These are phyloP conservation scores for Quercus berberidifolia DNA, from an alignment of 306 rosid genomes.

Conservation along the genomic window DNA sequence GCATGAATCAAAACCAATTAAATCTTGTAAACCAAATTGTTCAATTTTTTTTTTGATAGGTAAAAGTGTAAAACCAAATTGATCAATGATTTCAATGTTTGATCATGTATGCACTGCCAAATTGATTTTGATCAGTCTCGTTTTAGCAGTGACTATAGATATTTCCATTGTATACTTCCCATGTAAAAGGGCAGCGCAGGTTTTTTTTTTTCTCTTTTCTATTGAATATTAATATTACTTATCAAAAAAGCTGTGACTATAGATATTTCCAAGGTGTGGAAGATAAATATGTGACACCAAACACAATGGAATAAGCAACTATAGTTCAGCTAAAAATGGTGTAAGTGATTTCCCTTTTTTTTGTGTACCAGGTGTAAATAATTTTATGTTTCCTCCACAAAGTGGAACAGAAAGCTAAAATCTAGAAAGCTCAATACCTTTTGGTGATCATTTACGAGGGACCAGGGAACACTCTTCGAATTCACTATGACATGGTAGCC, in stretches of 20 bases:
- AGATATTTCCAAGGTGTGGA: neutral
- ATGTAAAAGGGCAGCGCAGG: too few relatives aligned
- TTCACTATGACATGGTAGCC: constrained; percentile 74
- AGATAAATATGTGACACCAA: neutral
- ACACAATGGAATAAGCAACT: neutral
- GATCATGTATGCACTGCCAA: neutral
- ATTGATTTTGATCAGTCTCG: neutral
- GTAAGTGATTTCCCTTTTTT: neutral
- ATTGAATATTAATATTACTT: too few relatives aligned
- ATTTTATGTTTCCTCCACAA: neutral
- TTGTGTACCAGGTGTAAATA: neutral
- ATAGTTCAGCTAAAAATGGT: neutral
- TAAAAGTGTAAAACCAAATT: neutral
- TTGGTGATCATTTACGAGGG: constrained; percentile 76
- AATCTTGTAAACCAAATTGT: neutral
- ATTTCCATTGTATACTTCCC: too few relatives aligned
- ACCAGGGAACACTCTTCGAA: constrained; percentile 69
- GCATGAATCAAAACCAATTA: neutral
- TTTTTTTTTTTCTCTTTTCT: too few relatives aligned
- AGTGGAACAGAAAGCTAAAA: neutral
- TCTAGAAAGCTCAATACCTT: constrained; percentile 47
- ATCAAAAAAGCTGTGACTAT: neutral
- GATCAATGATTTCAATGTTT: neutral
- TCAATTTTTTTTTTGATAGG: neutral
- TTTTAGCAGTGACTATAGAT: neutral